Evolutionary conservation across 352 stramenopile species (phyloP), one percentile per base, ranked within the genome.

Genomic region (Saprolegnia parasitica): DNA sequence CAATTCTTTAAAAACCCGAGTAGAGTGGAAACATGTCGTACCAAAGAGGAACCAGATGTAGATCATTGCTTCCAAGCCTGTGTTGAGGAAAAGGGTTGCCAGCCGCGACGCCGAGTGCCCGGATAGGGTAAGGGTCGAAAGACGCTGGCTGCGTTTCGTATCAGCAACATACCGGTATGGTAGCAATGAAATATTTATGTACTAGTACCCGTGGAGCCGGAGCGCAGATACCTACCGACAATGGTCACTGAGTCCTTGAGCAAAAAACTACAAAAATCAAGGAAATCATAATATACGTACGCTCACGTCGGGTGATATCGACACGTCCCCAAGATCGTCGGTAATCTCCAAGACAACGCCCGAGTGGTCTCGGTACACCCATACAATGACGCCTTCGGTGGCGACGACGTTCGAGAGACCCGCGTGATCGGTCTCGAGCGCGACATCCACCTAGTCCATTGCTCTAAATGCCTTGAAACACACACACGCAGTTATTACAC

Each of bases 311-410:
- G 42, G 42, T 3, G 42, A 15, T 15, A n/a, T 49, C 13, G 42
- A 15, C 42, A 49, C 42, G 4, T 49, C 42, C 1, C 8, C 42
- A 49, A 49, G 42, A n/a, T 49, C 42, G 42, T 49, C 42, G 18
- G 42, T 49, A 8, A 49, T n/a, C 18, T 49, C 42, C 42, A 49
- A n/a, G 18, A n/a, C 42, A 49, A 49, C 42, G 42, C 42, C 42
- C 42, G 42, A 49, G 8, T 49, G 18, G 42, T 49, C 42, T 1
- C 42, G 42, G 42, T 49, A 49, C 11, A 49, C 42, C 42, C 42
- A 49, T n/a, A 49, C 42, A 49, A 49, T 49, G 42, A 49, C 42
- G 11, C 42, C 42, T 49, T 49, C 42, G 42, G 42, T 49, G 42
- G 42, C 42, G 42, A 49, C 18, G 18, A n/a, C 42, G 13, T 15